Base-by-base conservation (phyloP, 768 basidiomycete genomes). In the Hypholoma sublateritium region DNA sequence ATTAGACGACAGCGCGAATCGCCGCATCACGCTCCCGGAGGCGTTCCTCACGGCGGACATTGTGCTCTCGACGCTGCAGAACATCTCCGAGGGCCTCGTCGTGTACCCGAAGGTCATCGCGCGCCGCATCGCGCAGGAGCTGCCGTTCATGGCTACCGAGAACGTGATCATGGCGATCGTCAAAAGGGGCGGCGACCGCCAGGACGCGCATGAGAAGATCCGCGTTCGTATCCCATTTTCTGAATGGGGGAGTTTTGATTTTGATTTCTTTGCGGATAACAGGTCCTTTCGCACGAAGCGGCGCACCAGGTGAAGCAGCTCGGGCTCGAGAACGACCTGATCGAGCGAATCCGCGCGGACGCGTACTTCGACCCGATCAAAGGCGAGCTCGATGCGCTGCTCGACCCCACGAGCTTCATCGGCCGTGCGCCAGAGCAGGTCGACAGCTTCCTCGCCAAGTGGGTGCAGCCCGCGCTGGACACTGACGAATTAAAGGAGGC, bases 91-190 rank as follows among this genome's bases (percentile, higher is more conserved):
- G 74, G 97, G 96, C 0, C 82, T 99, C n/a, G 95, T 98, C n/a
- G 95, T 99, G 54, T 98, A 98, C 72, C 97, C 97, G 9, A 88
- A 85, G 70, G 96, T 99, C 59, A 98, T 99, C 61, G 92, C 82
- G 9, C 85, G 94, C 41, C 87, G 93, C 36, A 95, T 99, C 70
- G 72, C 86, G 2, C 93, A 98, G 71, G 97, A 99, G 71, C 81
- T 99, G 34, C 97, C 97, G 1, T 98, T 98, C 82, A 98, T 99
- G 97, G 95, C 96, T 4, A 99, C 97, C 1, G 97, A 99, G 74
- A 99, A 99, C 72, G 83, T 99, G 73, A 98, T 98, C 75, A 98
- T 99, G 97, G 94, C 94, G 1, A 85, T 99, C 42, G 97, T 98
- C 60, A 97, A 92, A 73, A 86, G 84, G 48, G 93, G 93, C 19